These are phyloP conservation scores for Fusarium dimerum DNA, from an alignment of 2,329 filamentous ascomycete genomes.

Conservation along the genomic window DNA sequence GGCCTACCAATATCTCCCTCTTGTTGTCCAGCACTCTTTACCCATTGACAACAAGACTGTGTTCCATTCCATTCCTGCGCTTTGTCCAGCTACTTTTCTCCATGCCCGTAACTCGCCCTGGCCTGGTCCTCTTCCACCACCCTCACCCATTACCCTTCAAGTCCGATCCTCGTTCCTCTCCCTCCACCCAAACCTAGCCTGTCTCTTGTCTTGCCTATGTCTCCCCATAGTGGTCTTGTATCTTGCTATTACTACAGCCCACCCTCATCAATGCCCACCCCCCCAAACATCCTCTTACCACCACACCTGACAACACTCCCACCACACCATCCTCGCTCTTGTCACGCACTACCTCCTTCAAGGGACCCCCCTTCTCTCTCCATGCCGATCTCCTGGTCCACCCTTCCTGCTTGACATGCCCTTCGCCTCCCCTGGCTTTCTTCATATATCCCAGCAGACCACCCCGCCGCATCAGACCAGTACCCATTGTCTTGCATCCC, in stretches of 20 bases:
- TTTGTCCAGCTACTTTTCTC: too few relatives aligned
- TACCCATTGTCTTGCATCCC: conserved; percentile 32
- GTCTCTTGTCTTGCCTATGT: background rate
- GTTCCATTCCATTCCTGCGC: too few relatives aligned
- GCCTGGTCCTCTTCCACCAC: background rate
- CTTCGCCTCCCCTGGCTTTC: conserved; percentile 26
- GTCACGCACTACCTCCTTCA: conserved; percentile 28
- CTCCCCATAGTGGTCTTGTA: too few relatives aligned
- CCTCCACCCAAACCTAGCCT: background rate
- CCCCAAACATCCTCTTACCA: conserved; percentile 28
- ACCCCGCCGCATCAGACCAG: conserved; percentile 31
- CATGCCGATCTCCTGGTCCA: conserved; percentile 34
- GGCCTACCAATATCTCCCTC: too few relatives aligned
- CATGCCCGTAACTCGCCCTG: too few relatives aligned
- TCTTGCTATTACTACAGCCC: conserved; percentile 4
- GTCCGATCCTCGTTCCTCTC: too few relatives aligned
- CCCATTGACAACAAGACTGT: too few relatives aligned
- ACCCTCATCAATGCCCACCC: conserved; percentile 22
- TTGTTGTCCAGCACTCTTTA: too few relatives aligned
- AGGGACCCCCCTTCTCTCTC: conserved; percentile 29
- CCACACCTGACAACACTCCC: conserved; percentile 37
- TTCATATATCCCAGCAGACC: conserved; percentile 31
- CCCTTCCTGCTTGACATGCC: conserved; percentile 21
- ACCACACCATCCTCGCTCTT: conserved; percentile 32
- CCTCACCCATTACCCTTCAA: background rate